A percentile compares a stretch with the other conserved stretches of the same genome.
Evolutionary conservation across 192 early-diverging fungal genomes (phyloP).

Genomic region (Rhizoclosmatium sp.): DNA sequence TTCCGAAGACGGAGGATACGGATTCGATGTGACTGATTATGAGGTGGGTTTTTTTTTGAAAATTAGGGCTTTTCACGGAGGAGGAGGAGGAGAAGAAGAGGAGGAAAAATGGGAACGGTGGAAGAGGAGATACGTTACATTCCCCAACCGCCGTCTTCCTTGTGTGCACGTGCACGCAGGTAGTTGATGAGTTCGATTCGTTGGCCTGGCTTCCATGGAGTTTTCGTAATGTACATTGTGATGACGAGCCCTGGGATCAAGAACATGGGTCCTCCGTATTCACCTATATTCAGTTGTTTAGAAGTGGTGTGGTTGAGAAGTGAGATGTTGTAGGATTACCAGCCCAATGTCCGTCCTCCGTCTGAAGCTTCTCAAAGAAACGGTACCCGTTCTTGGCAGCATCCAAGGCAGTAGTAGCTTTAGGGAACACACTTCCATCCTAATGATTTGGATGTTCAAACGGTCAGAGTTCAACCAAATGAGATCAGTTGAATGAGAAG

Average conservation of each 20-base stretch:
- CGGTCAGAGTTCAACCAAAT: constrained; percentile 7
- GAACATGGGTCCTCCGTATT: constrained; percentile 98
- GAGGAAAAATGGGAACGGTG: background rate
- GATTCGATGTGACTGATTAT: constrained; percentile 83
- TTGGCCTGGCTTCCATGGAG: constrained; percentile 69
- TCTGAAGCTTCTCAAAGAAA: constrained; percentile 89
- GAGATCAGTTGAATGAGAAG: background rate
- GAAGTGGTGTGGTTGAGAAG: background rate
- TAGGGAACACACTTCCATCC: constrained; percentile 58
- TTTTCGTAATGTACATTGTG: constrained; percentile 84
- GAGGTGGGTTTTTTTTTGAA: background rate
- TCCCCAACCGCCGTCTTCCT: constrained; percentile 95
- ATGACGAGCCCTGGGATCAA: constrained; percentile 91
- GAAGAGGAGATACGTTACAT: constrained; percentile 61
- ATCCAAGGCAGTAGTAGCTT: constrained; percentile 75
- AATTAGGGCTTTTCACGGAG: too few relatives aligned
- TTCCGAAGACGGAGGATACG: constrained; percentile 93
- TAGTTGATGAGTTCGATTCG: constrained; percentile 86
- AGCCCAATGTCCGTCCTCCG: constrained; percentile 86
- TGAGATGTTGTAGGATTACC: constrained; percentile 1
- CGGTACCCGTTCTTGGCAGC: constrained; percentile 90
- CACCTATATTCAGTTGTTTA: constrained; percentile 69
- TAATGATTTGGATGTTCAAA: constrained; percentile 23
- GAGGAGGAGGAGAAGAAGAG: background rate
- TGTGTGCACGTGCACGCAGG: constrained; percentile 80